A percentile compares a stretch with the other conserved stretches of the same genome.
phyloP scores from a whole-genome alignment of 495 filamentous ascomycete species.

The Aspergillus olivimuriae region DNA sequence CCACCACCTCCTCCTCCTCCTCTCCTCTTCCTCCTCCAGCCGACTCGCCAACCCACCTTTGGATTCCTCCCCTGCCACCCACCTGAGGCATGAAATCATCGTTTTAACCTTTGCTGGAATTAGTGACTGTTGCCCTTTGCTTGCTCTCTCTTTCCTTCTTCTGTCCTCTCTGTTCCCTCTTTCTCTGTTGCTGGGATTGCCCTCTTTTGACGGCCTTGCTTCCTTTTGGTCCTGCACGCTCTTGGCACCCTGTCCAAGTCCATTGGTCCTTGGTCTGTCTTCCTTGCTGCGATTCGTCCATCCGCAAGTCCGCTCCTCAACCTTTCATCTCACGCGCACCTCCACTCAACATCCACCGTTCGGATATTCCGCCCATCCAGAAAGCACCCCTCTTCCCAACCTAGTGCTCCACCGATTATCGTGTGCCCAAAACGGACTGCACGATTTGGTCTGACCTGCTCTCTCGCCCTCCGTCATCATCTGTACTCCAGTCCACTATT shows the following conservation, averaged over 20 bases:
- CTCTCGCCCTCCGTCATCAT: constrained; percentile 35
- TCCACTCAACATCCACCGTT: constrained; percentile 26
- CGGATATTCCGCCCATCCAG: constrained; percentile 22
- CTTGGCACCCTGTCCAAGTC: constrained; percentile 22
- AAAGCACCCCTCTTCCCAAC: constrained; percentile 17
- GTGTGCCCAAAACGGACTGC: constrained; percentile 49
- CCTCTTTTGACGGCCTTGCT: constrained; percentile 1
- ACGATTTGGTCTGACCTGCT: constrained; percentile 20
- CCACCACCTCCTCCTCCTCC: constrained; percentile 12
- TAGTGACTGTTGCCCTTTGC: constrained; percentile 8
- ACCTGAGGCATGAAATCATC: neutral
- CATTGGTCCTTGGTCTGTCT: constrained; percentile 22
- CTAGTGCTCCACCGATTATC: constrained; percentile 23
- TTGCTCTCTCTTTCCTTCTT: constrained; percentile 3
- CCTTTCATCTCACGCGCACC: constrained; percentile 26
- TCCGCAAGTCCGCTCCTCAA: constrained; percentile 19
- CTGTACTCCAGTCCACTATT: constrained; percentile 44
- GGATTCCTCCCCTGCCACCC: constrained; percentile 5
- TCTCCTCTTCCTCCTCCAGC: no score
- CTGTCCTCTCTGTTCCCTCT: constrained; percentile 3
- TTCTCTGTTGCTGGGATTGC: no score
- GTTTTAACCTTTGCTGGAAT: constrained; percentile 7
- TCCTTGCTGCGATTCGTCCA: constrained; percentile 21
- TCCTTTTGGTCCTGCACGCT: constrained; percentile 16
- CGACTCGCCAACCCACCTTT: constrained; percentile 11